Conservation (phyloP, 1,284 basidiomycete genomes). For the Puccinia triticina region DNA sequence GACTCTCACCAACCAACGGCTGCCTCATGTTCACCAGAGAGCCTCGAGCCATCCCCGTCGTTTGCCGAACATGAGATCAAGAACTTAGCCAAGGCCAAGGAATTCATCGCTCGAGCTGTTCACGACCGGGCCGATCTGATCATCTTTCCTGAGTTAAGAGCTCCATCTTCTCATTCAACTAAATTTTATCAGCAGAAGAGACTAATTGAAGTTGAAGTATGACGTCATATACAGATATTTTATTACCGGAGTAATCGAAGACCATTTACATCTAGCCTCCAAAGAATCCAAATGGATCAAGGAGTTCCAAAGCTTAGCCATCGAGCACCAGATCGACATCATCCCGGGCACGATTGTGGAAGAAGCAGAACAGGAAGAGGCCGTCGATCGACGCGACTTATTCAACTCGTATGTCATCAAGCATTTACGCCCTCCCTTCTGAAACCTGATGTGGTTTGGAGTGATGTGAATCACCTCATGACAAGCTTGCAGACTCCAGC, state of each 20-base stretch:
- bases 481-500: too few species aligned
- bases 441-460: too few species aligned
- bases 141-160: slow-evolving; percentile 42
- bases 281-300: slow-evolving; percentile 32
- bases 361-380: not conserved
- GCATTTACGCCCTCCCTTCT: not conserved
- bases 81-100: slow-evolving; percentile 29
- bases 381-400: not conserved
- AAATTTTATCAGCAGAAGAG: not conserved
- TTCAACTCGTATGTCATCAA: slow-evolving; percentile 31
- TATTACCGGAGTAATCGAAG: slow-evolving; percentile 44
- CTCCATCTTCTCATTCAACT: not conserved
- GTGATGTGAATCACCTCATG: too few species aligned
- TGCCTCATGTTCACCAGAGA: not conserved
- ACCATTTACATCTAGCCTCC: slow-evolving; percentile 25
- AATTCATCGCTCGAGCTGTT: slow-evolving; percentile 22
- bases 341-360: slow-evolving; percentile 37
- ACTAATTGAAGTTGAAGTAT: too few species aligned
- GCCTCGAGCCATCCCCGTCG: not conserved
- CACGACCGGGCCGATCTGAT: slow-evolving; percentile 15
- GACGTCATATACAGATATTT: slow-evolving; percentile 19
- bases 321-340: slow-evolving; percentile 44
- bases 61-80: slow-evolving; percentile 28
- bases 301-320: slow-evolving; percentile 23
- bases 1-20: not conserved